Conservation (phyloP, 208 protist species). For the Trypanosoma theileri region DNA sequence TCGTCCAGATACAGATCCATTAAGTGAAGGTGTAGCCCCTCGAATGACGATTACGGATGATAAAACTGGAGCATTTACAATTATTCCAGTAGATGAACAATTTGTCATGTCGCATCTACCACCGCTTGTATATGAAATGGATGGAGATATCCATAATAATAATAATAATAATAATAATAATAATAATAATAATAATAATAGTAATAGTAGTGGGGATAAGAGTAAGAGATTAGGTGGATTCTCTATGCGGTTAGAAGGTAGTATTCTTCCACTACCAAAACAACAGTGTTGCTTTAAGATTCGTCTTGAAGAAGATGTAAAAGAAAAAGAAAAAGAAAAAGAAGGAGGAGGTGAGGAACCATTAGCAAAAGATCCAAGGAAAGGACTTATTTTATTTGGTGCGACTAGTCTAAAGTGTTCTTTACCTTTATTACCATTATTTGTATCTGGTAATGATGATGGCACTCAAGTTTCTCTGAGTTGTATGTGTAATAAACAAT, state of each 20-base stretch:
- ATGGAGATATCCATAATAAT: not conserved
- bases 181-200: not conserved
- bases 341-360: not conserved
- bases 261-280: constrained; percentile 3
- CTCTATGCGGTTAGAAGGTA: constrained; percentile 26
- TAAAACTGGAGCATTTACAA: constrained; percentile 19
- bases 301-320: constrained; percentile 10
- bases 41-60: constrained; percentile 8
- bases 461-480: constrained; percentile 41
- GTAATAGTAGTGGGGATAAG: not conserved
- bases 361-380: too few species aligned
- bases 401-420: constrained; percentile 6
- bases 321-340: not conserved
- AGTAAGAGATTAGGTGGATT: not conserved
- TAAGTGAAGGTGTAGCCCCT: not conserved
- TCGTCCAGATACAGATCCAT: not conserved
- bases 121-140: constrained; percentile 15
- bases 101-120: constrained; percentile 24
- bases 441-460: constrained; percentile 37
- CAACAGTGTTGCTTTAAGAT: constrained; percentile 32
- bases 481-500: constrained; percentile 51
- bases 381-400: not conserved
- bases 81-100: constrained; percentile 24
- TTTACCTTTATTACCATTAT: constrained; percentile 59
- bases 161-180: not conserved